A percentile compares a stretch with the other conserved stretches of the same genome.
phyloP scores from a whole-genome alignment of 192 early-diverging fungal genomes.

The Dissophora ornata region DNA sequence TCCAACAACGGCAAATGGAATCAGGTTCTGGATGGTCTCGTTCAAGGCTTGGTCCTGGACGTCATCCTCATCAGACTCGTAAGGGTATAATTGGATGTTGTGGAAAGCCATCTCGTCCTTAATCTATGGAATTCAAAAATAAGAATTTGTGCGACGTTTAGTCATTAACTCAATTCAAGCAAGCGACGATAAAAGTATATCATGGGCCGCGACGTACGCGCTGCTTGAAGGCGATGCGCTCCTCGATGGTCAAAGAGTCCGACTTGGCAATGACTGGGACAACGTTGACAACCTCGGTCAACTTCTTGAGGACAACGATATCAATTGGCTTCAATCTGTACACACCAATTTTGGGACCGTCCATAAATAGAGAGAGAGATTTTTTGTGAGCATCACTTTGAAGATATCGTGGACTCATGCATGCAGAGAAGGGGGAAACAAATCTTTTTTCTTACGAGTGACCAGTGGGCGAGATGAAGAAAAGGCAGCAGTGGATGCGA shows the following conservation, averaged over 20 bases:
- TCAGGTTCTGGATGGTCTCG: conserved; percentile 82
- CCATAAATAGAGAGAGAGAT: conserved; percentile 21
- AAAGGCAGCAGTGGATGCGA: conserved; percentile 94
- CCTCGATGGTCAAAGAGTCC: conserved; percentile 87
- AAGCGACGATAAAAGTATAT: not conserved
- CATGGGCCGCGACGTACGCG: conserved; percentile 65
- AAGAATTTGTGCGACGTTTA: too few species aligned
- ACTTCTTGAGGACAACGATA: conserved; percentile 85
- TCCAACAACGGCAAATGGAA: conserved; percentile 96
- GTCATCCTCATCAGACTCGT: conserved; percentile 85
- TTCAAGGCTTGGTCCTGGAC: conserved; percentile 80
- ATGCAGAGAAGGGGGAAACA: not conserved
- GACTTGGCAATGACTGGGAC: conserved; percentile 93
- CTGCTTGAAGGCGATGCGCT: conserved; percentile 84
- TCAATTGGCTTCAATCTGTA: conserved; percentile 85
- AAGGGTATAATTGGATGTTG: conserved; percentile 92
- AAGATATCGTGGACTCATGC: too few species aligned
- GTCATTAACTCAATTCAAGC: too few species aligned
- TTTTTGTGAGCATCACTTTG: conserved; percentile 29
- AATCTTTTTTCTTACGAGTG: conserved; percentile 74
- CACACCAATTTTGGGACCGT: not conserved
- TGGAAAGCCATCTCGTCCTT: conserved; percentile 94
- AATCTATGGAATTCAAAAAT: too few species aligned
- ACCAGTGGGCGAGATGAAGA: conserved; percentile 96
- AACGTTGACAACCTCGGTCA: conserved; percentile 87